Base-by-base conservation (phyloP, 768 basidiomycete genomes). In the Podaxis pistillaris region DNA sequence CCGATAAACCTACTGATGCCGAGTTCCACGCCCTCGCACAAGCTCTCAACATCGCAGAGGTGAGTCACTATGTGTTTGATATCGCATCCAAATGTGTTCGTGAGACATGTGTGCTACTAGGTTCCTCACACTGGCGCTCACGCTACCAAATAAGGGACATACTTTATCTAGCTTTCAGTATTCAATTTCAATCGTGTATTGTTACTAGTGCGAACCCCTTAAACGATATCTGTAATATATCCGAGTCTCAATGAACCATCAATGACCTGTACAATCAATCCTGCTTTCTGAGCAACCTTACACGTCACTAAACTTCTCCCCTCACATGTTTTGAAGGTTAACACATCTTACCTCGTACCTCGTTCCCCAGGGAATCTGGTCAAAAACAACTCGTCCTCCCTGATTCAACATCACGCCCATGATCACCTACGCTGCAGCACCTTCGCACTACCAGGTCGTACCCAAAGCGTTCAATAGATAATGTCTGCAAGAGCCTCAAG, bases 11-110 rank as follows among this genome's bases (percentile, higher is more conserved):
- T 13, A 82, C 81, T 8, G 64, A 72, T 7, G 62, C 67, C 0
- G 88, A 89, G 66, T 88, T 86, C 72, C 70, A 75, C 38, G 69
- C 70, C 26, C 75, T 89, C 62, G 81, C 84, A 0, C 8, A 11
- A 0, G 79, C 68, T 2, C 74, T 89, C 22, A 73, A 69, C 17
- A 78, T 87, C 66, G 67, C 71, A 26, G 64, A 68, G 8, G 83
- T 83, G 62, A 2, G 58, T 51, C 19, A 22, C 44, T n/a, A 17
- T 5, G 2, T 44, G 47, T 22, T 49, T 13, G 4, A 19, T 12
- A 12, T 12, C 22, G 22, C 22, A 4, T 15, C 24, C 13, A n/a
- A 49, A 7, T 19, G 11, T 50, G 13, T 28, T 50, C 12, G 28
- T 28, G 11, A 24, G 19, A 26, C 22, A n/a, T n/a, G 7, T 33